A percentile compares a stretch with the other conserved stretches of the same genome.
Evolutionary conservation across 495 filamentous ascomycete species (phyloP).

Genomic region (Staphylotrichum longicolle): DNA sequence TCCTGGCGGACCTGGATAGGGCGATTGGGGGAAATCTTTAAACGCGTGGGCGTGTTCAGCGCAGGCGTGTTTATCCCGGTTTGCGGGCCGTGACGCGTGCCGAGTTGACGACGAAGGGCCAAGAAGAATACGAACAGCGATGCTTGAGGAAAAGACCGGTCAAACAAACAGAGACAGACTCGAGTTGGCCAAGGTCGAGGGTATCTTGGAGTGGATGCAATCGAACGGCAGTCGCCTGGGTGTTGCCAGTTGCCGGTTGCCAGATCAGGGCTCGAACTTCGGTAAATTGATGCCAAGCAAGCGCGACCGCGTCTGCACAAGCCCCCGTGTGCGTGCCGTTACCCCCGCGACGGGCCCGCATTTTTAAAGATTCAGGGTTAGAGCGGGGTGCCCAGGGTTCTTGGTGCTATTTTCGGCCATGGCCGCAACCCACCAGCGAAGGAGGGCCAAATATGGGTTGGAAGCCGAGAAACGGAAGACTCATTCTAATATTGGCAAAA

Average conservation of each 20-base stretch:
- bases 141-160: neutral
- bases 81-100: constrained; percentile 8
- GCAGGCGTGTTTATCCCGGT: neutral
- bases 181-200: neutral
- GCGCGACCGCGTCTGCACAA: constrained; percentile 33
- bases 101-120: neutral
- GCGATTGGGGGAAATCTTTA: constrained; percentile 1
- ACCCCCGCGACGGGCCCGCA: constrained; percentile 34
- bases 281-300: constrained; percentile 21
- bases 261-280: neutral
- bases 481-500: too few species aligned
- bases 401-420: too few species aligned
- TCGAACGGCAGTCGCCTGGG: neutral
- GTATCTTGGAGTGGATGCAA: neutral
- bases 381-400: neutral
- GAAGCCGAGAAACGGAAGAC: too few species aligned
- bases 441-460: too few species aligned
- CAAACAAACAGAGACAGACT: neutral
- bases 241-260: constrained; percentile 9
- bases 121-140: constrained; percentile 13
- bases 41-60: constrained; percentile 11
- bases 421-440: too few species aligned
- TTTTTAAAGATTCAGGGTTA: constrained; percentile 11
- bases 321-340: constrained; percentile 19
- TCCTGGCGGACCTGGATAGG: neutral